Evolutionary conservation across 768 basidiomycete genomes (phyloP), one percentile per base, ranked within the genome.

Genomic region (Rhodotorula diobovata): DNA sequence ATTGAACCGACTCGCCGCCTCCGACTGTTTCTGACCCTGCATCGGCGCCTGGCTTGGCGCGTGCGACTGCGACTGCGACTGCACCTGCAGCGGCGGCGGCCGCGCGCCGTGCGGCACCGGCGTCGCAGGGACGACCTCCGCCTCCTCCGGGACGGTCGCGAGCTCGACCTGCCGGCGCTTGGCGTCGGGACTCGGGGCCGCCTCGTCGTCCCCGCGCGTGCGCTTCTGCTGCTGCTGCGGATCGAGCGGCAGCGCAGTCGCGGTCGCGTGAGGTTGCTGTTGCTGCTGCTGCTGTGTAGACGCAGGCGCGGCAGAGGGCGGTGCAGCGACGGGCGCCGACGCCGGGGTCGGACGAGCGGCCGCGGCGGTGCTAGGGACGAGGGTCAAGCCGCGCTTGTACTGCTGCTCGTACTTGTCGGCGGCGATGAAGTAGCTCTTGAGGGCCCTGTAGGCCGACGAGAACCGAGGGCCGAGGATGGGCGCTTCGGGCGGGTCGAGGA

Each of bases 401-500:
- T 70, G 73, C 18, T 25, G 30, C 46, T 74, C 73, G 66, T 61
- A 74, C 18, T 51, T 46, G 21, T 70, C 73, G 7, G 69, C 57
- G 4, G 66, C 73, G 35, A 37, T 30, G 35, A 74, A 74, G 60
- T 74, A 74, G 30, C 37, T 15, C 60, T 74, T 74, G 30, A 74
- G 48, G 25, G 25, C 30, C 35, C 45, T 39, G 63, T 74, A 74
- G 7, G 61, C 28, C 11, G 30, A 21, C 11, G 35, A 34, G 48
- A 74, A 63, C 9, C 63, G 57, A 4, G 61, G 37, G 14, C 64
- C 51, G 46, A 70, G 54, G 37, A 70, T 16, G 0, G 73, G 66
- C 0, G 73, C 71, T 14, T 45, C 5, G 0, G 72, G 72, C 1
- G 63, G 30, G n/a, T 57, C 50, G 43, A 74, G 66, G 43, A 74